phyloP scores from a whole-genome alignment of 148 eudicot genomes.

The Cornus florida region DNA sequence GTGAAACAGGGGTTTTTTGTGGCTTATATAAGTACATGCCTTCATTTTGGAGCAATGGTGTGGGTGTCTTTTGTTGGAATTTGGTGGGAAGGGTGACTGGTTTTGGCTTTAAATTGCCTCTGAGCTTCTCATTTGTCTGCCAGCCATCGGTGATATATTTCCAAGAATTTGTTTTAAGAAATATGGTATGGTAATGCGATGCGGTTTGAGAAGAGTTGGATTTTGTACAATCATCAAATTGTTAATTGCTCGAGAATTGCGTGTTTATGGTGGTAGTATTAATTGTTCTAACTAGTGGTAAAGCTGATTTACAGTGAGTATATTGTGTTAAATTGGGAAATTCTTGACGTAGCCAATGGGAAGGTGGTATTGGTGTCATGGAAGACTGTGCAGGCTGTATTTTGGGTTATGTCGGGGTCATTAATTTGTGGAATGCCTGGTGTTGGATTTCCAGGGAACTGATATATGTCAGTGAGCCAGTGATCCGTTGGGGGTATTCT shows the following conservation, averaged over 20 bases:
- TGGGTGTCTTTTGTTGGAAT: constrained; percentile 19
- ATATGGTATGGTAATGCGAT: background rate
- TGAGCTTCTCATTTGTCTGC: constrained; percentile 9
- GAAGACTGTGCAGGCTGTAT: background rate
- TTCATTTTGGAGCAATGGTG: constrained; percentile 4
- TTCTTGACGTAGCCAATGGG: background rate
- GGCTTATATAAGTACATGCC: constrained; percentile 1
- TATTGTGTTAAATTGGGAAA: background rate
- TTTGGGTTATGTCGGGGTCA: constrained; percentile 1
- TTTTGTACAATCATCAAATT: background rate
- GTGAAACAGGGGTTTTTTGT: background rate
- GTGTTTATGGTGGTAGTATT: background rate
- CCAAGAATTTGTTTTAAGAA: constrained; percentile 4
- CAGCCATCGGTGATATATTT: constrained; percentile 6
- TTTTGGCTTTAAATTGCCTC: constrained; percentile 1
- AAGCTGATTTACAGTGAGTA: background rate
- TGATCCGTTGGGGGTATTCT: background rate
- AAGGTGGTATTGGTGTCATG: too few species aligned
- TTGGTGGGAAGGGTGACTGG: background rate
- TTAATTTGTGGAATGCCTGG: background rate
- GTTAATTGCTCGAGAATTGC: background rate
- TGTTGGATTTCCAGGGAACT: background rate
- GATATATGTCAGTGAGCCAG: background rate
- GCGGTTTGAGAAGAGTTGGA: background rate
- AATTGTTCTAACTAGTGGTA: background rate